Evolutionary conservation across 371 early-diverging fungal species (phyloP), one percentile per base, ranked within the genome.

Genomic region (Saksenaea oblongispora): DNA sequence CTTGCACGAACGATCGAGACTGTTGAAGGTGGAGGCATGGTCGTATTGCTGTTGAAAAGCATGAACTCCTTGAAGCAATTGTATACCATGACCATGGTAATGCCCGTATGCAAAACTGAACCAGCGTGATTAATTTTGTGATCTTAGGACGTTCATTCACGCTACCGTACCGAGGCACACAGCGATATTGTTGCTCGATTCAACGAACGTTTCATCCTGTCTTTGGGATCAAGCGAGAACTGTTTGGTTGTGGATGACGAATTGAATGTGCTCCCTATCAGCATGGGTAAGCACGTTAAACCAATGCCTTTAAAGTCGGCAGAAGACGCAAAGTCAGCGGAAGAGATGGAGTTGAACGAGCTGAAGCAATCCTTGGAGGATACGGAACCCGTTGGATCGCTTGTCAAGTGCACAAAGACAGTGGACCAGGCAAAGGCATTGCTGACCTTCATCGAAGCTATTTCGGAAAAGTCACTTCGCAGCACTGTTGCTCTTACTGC

Each of bases 1-100:
- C 82, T 99, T 37, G 99, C 99, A 27, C 88, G 96, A 54, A 96
- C 99, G 1, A 91, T 99, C 56, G 99, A 99, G 79, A 99, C 99
- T 3, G 98, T 99, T 2, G 95, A 97, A 79, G 99, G 99, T 41
- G 99, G 99, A 55, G 99, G 99, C 51, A 84, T 97, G 61, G 93
- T 99, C 37, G 93, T 99, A 11, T 79, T 99, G 47, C 78, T 99
- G 63, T 83, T 98, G 56, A 94, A 94, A 73, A 93, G 94, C 58
- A 95, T 97, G 96, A 89, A 77, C 55, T 96, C 96, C 26, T 80
- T 98, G 59, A 96, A 96, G 71, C 97, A 98, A 76, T 85, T 98
- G 34, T 98, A 98, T 76, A 94, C 96, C 41, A 91, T 98, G 93
- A 92, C 97, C 9, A 98, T 98, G 99, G 89, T 89, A 83, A 51